Percentiles rank a stretch among this genome's conserved stretches.
phyloP scores from a whole-genome alignment of 164 flowering plant genomes.

The Nelumbo lutea region DNA sequence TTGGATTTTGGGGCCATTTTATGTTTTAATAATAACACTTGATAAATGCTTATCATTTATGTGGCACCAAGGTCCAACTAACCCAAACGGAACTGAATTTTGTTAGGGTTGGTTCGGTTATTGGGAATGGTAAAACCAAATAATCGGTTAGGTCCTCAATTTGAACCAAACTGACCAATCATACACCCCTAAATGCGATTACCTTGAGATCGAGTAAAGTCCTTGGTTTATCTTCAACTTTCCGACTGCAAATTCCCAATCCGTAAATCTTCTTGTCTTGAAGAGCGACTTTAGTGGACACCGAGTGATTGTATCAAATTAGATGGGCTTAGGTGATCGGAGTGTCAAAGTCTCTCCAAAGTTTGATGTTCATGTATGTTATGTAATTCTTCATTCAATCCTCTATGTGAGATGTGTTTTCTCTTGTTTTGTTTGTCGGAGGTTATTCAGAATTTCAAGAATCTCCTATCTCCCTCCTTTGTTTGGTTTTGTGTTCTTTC shows the following conservation, averaged over 20 bases:
- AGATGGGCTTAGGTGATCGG: constrained; percentile 17
- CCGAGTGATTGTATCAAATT: constrained; percentile 30
- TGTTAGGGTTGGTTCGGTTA: too few relatives aligned
- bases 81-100: too few relatives aligned
- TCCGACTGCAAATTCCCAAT: constrained; percentile 15
- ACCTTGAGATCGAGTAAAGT: constrained; percentile 16
- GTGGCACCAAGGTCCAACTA: too few relatives aligned
- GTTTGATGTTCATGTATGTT: constrained; percentile 35
- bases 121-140: too few relatives aligned
- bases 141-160: too few relatives aligned
- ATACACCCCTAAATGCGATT: constrained; percentile 4
- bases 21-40: too few relatives aligned
- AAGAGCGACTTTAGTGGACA: constrained; percentile 29
- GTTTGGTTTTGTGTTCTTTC: too few relatives aligned
- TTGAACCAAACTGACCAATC: too few relatives aligned
- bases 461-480: too few relatives aligned
- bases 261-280: constrained; percentile 8
- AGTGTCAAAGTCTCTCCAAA: constrained; percentile 17
- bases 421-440: background rate
- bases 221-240: constrained; percentile 19
- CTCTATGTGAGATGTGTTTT: background rate
- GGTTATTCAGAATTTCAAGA: too few relatives aligned
- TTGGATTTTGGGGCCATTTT: too few relatives aligned
- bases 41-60: too few relatives aligned
- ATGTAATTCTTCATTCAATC: background rate